Base-by-base conservation (phyloP, 2,329 filamentous ascomycete genomes). In the Paecilomyces fulvus region DNA sequence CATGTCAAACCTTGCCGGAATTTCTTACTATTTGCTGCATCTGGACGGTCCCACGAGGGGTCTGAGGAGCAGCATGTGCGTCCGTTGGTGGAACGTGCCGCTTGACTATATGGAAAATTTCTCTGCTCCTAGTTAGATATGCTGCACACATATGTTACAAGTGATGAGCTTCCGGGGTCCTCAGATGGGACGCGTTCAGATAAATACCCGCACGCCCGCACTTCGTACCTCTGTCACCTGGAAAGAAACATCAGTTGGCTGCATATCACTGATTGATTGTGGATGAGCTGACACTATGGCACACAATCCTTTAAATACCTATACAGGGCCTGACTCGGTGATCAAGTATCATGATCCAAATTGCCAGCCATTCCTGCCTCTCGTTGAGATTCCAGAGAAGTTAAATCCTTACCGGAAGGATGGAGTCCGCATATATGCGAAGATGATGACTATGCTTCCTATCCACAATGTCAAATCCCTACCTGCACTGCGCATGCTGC, bases 391-490 rank as follows among this genome's bases (percentile, higher is more conserved):
- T 2, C 83, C 83, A 0, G 73, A 75, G 14, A 70, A 69, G 10
- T 71, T 86, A 31, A 86, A 86, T 57, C 82, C 83, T 2, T 82
- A 79, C 59, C 73, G 77, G 20, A 60, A 76, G 25, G 77, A 85
- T 78, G 80, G 81, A 3, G 79, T 86, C 3, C 77, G 81, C 10
- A 83, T 86, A 54, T 85, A 84, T 60, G 83, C 83, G 37, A 86
- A 86, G 70, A 82, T 86, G 81, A 80, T 86, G 78, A 83, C 81
- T 1, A 80, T 81, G 74, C 81, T 83, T 62, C 83, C 84, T 0
- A 81, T 83, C 3, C 82, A 86, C 59, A 86, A 86, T 51, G 83
- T 86, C 61, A 86, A 86, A 64, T 77, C 80, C 1, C 77, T 87
- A 69, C 83, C 83, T 61, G 69, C 31, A 20, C 14, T 9, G 12